Evolutionary conservation across 345 rosid genomes (phyloP).

Genomic region (Xanthoceras sorbifolium): DNA sequence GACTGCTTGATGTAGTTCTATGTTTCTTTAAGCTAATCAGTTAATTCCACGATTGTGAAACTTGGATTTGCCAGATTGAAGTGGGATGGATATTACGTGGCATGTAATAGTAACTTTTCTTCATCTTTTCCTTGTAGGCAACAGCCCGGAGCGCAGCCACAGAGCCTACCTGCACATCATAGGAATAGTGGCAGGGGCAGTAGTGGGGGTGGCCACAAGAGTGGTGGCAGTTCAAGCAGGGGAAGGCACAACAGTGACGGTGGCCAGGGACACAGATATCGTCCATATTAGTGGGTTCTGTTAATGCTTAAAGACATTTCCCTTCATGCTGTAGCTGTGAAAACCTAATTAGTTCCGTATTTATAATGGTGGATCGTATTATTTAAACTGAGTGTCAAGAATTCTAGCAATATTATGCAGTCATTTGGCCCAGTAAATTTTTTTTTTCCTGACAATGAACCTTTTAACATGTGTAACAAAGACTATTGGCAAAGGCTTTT

Average conservation of each 20-base stretch:
- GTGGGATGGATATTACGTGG: not conserved
- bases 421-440: not conserved
- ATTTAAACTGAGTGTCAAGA: not conserved
- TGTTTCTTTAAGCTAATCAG: not conserved
- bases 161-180: slow-evolving; percentile 43
- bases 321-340: not conserved
- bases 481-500: too few species aligned
- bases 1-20: not conserved
- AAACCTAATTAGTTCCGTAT: not conserved
- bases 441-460: not conserved
- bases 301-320: not conserved
- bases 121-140: slow-evolving; percentile 38
- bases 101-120: not conserved
- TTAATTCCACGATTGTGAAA: not conserved
- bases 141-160: slow-evolving; percentile 60
- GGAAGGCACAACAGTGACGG: slow-evolving; percentile 46
- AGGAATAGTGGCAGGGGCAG: slow-evolving; percentile 31
- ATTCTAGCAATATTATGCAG: not conserved
- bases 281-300: slow-evolving; percentile 43
- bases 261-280: slow-evolving; percentile 48
- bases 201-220: slow-evolving; percentile 37
- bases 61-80: not conserved
- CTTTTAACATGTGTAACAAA: not conserved
- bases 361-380: not conserved
- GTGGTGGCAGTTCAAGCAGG: slow-evolving; percentile 48